phyloP scores from a whole-genome alignment of 257 asterid genomes.

The Solanum neorickii region DNA sequence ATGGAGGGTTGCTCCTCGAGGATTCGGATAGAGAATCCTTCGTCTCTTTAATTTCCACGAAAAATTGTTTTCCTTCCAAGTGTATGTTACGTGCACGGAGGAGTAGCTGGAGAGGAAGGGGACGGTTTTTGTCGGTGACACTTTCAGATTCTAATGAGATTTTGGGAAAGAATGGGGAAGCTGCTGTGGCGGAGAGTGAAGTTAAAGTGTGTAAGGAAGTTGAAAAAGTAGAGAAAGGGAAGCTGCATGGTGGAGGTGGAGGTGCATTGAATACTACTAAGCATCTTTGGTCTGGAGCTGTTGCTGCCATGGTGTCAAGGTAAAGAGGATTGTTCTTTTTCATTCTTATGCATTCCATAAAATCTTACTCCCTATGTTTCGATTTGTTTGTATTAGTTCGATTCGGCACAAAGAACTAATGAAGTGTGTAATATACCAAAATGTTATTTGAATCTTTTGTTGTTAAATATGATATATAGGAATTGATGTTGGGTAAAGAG shows the following conservation, averaged over 20 bases:
- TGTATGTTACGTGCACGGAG: conserved; percentile 15
- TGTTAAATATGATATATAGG: background rate
- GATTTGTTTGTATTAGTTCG: background rate
- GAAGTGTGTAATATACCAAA: background rate
- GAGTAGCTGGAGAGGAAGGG: conserved; percentile 17
- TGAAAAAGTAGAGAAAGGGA: conserved; percentile 17
- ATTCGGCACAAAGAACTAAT: background rate
- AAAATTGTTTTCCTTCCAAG: conserved; percentile 8
- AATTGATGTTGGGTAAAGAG: background rate
- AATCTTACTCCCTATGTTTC: background rate
- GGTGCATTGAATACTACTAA: conserved; percentile 71
- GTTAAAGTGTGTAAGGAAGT: conserved; percentile 19
- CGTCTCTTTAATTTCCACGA: conserved; percentile 27
- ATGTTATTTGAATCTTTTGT: background rate
- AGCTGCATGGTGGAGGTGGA: conserved; percentile 19
- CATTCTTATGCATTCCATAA: background rate
- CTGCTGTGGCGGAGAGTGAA: conserved; percentile 20
- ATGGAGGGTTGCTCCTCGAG: conserved; percentile 70
- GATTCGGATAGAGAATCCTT: conserved; percentile 50
- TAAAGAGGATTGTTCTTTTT: conserved; percentile 24
- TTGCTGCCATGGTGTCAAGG: conserved; percentile 66
- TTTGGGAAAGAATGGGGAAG: conserved; percentile 38
- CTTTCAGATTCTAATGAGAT: conserved; percentile 44
- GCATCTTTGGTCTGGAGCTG: conserved; percentile 99
- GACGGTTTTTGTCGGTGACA: conserved; percentile 48